phyloP scores from a whole-genome alignment of 352 stramenopile species.

The Plasmopara viticola region DNA sequence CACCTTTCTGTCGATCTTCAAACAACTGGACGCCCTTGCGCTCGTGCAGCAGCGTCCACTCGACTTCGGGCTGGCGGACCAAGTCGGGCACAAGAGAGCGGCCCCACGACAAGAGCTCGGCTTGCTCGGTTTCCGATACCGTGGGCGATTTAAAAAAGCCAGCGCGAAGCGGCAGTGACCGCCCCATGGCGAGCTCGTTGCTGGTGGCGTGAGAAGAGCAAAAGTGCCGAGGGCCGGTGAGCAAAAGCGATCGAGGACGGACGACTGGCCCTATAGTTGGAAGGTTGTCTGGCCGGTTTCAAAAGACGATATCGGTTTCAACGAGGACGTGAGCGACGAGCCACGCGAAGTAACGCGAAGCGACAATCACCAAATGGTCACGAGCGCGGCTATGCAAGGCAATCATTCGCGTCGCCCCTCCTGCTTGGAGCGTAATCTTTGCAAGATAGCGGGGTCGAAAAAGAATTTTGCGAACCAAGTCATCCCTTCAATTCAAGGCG shows the following conservation, averaged over 20 bases:
- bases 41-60: slow-evolving; percentile 73
- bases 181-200: slow-evolving; percentile 43
- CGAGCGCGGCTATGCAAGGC: background rate
- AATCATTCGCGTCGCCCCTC: slow-evolving; percentile 4
- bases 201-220: slow-evolving; percentile 2
- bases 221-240: too few relatives aligned
- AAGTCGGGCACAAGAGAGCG: slow-evolving; percentile 64
- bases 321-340: slow-evolving; percentile 11
- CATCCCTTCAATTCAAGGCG: too few relatives aligned
- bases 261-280: slow-evolving; percentile 26
- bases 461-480: background rate
- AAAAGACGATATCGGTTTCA: slow-evolving; percentile 14
- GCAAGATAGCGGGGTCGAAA: too few relatives aligned
- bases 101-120: slow-evolving; percentile 67
- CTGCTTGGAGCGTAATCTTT: background rate
- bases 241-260: slow-evolving; percentile 11
- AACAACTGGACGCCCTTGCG: slow-evolving; percentile 62
- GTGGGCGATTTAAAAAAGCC: slow-evolving; percentile 71
- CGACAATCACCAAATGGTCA: slow-evolving; percentile 1
- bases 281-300: slow-evolving; percentile 5
- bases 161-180: slow-evolving; percentile 65
- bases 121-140: slow-evolving; percentile 54
- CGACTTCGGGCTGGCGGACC: slow-evolving; percentile 53
- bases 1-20: slow-evolving; percentile 77
- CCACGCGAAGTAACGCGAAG: slow-evolving; percentile 1